A percentile compares a stretch with the other conserved stretches of the same genome.
Evolutionary conservation across 192 early-diverging fungal genomes (phyloP).

Genomic region (Allomyces javanicus): DNA sequence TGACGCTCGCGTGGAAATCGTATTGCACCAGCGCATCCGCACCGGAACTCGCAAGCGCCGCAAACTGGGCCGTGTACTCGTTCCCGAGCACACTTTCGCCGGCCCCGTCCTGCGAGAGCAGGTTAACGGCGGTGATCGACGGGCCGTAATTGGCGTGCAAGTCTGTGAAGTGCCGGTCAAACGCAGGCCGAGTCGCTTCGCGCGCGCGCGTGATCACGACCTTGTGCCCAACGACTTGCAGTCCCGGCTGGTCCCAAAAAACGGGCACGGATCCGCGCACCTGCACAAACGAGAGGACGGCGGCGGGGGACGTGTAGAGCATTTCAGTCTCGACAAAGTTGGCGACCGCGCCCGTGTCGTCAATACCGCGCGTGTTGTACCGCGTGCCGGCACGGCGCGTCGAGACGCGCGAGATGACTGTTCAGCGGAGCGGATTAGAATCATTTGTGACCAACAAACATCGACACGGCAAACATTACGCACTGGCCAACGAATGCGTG

Average conservation of each 20-base stretch:
- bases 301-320: constrained; percentile 33
- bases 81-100: constrained; percentile 49
- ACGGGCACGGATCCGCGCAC: constrained; percentile 74
- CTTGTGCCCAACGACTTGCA: constrained; percentile 66
- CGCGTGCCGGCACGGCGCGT: constrained; percentile 57
- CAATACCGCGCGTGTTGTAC: constrained; percentile 83
- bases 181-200: constrained; percentile 67
- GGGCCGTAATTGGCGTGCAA: constrained; percentile 49
- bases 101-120: constrained; percentile 45
- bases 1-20: constrained; percentile 66
- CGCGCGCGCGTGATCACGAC: constrained; percentile 61
- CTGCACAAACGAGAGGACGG: constrained; percentile 56
- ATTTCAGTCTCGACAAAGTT: constrained; percentile 98
- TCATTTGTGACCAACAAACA: constrained; percentile 3
- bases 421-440: background rate
- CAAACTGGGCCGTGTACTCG: constrained; percentile 37
- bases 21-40: constrained; percentile 36
- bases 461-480: background rate
- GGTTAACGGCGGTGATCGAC: constrained; percentile 49
- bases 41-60: constrained; percentile 14
- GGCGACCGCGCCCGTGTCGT: constrained; percentile 91
- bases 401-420: constrained; percentile 22
- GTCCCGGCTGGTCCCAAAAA: constrained; percentile 90
- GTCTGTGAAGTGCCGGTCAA: constrained; percentile 51
- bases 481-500: background rate